These are phyloP conservation scores for Mucuna pruriens DNA, from an alignment of 306 rosid species.

Conservation along the genomic window DNA sequence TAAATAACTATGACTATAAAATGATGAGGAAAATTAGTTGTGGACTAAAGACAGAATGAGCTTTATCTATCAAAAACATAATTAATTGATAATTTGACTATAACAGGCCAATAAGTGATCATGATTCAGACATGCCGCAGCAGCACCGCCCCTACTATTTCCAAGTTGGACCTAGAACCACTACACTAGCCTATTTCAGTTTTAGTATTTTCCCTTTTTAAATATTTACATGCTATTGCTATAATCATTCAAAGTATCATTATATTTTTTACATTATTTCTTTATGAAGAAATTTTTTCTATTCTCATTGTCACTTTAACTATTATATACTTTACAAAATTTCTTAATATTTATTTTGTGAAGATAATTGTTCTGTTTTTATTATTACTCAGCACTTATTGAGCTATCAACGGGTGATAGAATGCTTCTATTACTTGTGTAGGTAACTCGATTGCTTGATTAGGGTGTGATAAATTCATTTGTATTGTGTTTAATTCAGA, in stretches of 20 bases:
- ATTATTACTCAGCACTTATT: too few species aligned
- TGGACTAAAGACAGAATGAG: background rate
- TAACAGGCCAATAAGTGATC: background rate
- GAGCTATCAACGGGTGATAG: too few species aligned
- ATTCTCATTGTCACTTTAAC: background rate
- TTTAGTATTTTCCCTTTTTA: background rate
- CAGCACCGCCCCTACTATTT: constrained; percentile 1
- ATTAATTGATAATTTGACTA: constrained; percentile 30
- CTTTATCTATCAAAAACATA: background rate
- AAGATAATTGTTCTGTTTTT: too few species aligned
- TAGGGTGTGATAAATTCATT: too few species aligned
- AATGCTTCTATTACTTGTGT: too few species aligned
- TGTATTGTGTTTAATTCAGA: too few species aligned
- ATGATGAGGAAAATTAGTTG: constrained; percentile 2
- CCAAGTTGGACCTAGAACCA: background rate
- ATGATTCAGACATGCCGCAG: constrained; percentile 9
- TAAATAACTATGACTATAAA: background rate
- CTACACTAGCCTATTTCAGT: background rate
- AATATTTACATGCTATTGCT: background rate
- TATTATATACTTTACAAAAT: too few species aligned
- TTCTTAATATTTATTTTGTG: too few species aligned
- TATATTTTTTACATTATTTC: background rate
- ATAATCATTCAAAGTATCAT: background rate
- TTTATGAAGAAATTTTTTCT: background rate
- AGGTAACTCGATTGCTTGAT: too few species aligned